Conservation (phyloP, 2,329 filamentous ascomycete species). For the Pseudogymnoascus sp. region DNA sequence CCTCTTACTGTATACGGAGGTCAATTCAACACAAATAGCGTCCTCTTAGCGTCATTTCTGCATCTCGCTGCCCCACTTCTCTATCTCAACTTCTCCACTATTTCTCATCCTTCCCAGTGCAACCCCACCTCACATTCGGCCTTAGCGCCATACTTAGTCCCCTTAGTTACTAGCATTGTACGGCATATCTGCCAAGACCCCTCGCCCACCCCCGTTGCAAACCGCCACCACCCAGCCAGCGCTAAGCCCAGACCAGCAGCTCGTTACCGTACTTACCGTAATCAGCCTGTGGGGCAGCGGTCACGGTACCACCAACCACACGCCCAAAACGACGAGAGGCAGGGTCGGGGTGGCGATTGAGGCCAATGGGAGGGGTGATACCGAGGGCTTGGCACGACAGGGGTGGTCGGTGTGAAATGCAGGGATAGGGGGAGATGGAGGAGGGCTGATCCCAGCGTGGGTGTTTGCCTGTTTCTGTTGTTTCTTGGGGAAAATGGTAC, state of each 20-base stretch:
- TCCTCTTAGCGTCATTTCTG: not conserved
- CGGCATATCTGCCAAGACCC: slow-evolving; percentile 3
- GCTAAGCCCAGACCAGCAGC: not conserved
- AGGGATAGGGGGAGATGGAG: not conserved
- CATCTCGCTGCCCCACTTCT: not conserved
- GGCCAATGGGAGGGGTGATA: not conserved
- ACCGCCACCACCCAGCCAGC: not conserved
- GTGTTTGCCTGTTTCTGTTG: not conserved
- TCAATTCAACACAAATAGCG: slow-evolving; percentile 6
- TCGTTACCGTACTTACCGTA: not conserved
- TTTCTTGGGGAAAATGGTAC: not conserved
- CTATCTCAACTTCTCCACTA: not conserved
- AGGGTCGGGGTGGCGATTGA: not conserved
- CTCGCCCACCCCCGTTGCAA: not conserved
- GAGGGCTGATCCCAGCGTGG: not conserved
- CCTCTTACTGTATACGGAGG: slow-evolving; percentile 2
- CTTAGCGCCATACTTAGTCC: not conserved
- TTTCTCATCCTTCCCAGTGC: not conserved
- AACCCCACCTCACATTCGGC: not conserved
- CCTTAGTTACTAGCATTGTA: too few relatives aligned
- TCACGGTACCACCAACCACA: not conserved
- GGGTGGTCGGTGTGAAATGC: not conserved
- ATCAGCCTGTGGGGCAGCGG: not conserved
- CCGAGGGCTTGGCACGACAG: not conserved
- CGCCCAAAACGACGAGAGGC: not conserved